Conservation (phyloP, 2,329 filamentous ascomycete genomes). For the Aspergillus chevalieri region DNA sequence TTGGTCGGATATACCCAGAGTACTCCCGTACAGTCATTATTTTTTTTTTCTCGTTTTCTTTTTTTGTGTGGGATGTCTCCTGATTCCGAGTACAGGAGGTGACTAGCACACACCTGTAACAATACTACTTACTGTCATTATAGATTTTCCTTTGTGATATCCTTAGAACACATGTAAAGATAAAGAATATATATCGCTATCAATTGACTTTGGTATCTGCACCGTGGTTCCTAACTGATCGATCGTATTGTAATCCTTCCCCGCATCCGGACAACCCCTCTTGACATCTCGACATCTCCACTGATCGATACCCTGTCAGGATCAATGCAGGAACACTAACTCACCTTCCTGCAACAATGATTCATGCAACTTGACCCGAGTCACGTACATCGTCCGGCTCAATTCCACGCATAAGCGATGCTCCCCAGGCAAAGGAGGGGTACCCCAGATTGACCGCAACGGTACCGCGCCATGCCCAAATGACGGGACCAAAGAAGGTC, state of each 20-base stretch:
- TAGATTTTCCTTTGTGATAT: too few species aligned
- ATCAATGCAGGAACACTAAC: too few species aligned
- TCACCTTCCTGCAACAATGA: background rate
- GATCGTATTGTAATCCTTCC: background rate
- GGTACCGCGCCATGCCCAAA: background rate
- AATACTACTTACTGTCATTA: too few species aligned
- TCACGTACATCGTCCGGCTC: too few species aligned
- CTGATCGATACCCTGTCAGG: background rate
- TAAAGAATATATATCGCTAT: background rate
- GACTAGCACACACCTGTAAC: too few species aligned
- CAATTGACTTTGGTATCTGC: background rate
- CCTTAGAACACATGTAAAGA: too few species aligned
- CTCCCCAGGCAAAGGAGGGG: background rate
- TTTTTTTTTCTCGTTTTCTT: too few species aligned
- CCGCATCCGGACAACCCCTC: background rate
- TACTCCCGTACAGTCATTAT: too few species aligned
- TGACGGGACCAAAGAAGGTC: constrained; percentile 39
- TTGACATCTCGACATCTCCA: background rate
- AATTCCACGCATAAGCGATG: background rate
- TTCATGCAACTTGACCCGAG: too few species aligned
- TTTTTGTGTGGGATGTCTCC: too few species aligned
- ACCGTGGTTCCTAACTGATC: background rate
- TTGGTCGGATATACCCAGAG: background rate
- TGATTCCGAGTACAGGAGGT: too few species aligned
- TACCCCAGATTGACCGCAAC: constrained; percentile 3